Evolutionary conservation across 306 rosid genomes (phyloP), one percentile per base, ranked within the genome.

Genomic region (Pueraria montana): DNA sequence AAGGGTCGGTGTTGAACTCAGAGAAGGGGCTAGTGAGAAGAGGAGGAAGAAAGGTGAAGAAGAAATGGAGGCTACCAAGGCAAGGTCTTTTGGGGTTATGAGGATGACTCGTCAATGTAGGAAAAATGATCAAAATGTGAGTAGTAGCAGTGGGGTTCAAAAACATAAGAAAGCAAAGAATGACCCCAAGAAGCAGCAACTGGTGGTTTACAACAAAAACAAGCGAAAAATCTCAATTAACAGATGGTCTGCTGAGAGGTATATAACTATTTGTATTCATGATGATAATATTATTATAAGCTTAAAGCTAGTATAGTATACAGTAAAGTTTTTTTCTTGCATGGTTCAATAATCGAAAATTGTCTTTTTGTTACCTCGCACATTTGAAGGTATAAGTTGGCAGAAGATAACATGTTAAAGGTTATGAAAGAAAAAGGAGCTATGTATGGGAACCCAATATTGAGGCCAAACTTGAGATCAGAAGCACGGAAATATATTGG

Each of bases 401-500:
- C 98, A 6, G 99, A 94, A 84, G 88, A 88, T 82, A 92, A 82
- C 82, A 91, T 96, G 90, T 63, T 91, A 77, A 90, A 89, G 90
- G 92, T 92, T 49, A 77, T 96, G 97, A 91, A 88, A 84, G 94
- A 78, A 21, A 88, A 89, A 86, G 86, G 83, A 70, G 97, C 94
- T 4, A 89, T 80, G 26, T 75, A 56, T 82, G 97, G 91, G 74
- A 94, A 86, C 43, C 92, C 97, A 74, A 90, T 96, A 53, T 77
- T 89, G 43, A 90, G 99, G 85, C 92, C 90, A 53, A 87, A 89
- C 11, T 84, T 96, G 77, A 92, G 99, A 82, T 45, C 81, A 8
- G 99, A 93, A 79, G 98, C 99, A 17, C 72, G 98, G 63, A 94
- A 88, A 87, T 70, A 90, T 59, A 94, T 96, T 52, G 97, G 99